Base-by-base conservation (phyloP, 73 alveolate species). In the Paramecium biaurelia region DNA sequence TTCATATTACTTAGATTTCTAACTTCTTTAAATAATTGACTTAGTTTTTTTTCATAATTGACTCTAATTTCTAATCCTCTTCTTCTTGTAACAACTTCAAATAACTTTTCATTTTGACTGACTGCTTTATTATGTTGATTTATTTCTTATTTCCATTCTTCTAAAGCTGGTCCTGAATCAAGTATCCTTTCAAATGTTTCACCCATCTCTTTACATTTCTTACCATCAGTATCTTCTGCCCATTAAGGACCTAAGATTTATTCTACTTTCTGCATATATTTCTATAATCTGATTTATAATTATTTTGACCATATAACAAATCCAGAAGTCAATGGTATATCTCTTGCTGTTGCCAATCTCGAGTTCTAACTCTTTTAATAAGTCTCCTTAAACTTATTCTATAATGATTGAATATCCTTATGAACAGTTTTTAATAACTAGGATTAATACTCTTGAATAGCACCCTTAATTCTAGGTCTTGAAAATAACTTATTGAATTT, bases 361-460 rank as follows among this genome's bases (percentile, higher is more conserved):
- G 96, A 92, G 10, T 96, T 97, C 9, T 96, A 84, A 85, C 96
- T 96, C 37, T 92, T 92, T 15, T 93, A 76, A 76, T 96, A 97
- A 35, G 95, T 95, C 32, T 92, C 92, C 28, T 92, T 84, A 37
- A 96, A 93, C 42, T 95, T 96, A 41, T 95, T 97, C 68, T 87
- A 92, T 76, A 98, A 92, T 14, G 93, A 92, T 34, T 84, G 26
- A 41, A 98, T 95, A 86, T 95, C 97, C 49, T 93, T 96, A 72
- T 92, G 92, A 41, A 98, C 98, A 74, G 95, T 93, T 26, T 93
- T 85, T 4, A 98, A 85, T 10, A 98, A 70, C 85, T 97, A 95
- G 30, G 97, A 94, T 93, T 96, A 96, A 95, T 97, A 98, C 92
- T 98, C 99, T 96, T 96, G 95, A 79, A 98, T 97, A 20, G 99